Base-by-base conservation (phyloP, 345 rosid species). In the Aethionema arabicum region DNA sequence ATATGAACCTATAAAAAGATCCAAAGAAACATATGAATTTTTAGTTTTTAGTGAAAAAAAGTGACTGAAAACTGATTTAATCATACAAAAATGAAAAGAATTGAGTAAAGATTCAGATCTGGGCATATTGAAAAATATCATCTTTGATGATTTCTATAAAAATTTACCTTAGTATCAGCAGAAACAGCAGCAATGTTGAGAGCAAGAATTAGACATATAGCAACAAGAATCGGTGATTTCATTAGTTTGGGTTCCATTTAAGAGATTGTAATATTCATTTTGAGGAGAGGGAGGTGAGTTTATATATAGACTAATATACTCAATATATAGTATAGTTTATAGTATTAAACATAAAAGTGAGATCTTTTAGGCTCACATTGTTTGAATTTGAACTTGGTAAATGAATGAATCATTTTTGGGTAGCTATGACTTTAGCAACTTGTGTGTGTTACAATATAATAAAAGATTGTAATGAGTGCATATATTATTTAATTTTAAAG, bases 1-100 rank as follows among this genome's bases (percentile, higher is more conserved):
- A 83, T 82, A 62, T 82, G 85, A 60, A 83, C 83, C 93, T 83
- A 67, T 51, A 10, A 16, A 39, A 57, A 11, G 56, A 66, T 12
- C n/a, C 32, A 56, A 66, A 30, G 57, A 31, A 32, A 2, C n/a
- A 40, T 50, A 21, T 13, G 5, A 15, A 38, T 12, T 15, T 66
- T 47, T n/a, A 66, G 35, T 27, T 37, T 46, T 12, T 13, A 11
- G 9, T 21, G 43, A 54, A 8, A 53, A 44, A 11, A 46, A 14
- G 33, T 56, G 56, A 11, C 45, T 30, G 8, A 44, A 3, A 21
- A 14, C 38, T 42, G 4, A 15, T 16, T 40, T 11, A 51, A 31
- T 11, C 15, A 48, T 2, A n/a, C n/a, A 14, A 29, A 40, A 14
- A 4, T 30, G 2, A 37, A 55, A 30, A 3, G 5, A 11, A n/a